phyloP scores from a whole-genome alignment of 495 filamentous ascomycete genomes.

The Penicillium ucsense region DNA sequence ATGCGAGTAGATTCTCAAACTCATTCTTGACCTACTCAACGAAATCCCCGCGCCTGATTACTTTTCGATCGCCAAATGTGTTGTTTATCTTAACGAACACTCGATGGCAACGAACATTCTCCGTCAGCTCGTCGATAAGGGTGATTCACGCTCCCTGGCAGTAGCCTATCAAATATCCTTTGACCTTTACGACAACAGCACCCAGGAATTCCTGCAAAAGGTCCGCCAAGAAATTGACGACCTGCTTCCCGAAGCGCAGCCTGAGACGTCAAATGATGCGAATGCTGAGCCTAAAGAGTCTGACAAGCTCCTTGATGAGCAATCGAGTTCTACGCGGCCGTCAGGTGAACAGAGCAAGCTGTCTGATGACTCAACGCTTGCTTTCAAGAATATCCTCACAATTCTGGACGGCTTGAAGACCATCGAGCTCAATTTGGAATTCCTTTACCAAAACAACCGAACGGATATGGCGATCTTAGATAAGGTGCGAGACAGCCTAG shows the following conservation, averaged over 20 bases:
- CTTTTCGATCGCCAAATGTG: slow-evolving; percentile 96
- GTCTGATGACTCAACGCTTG: slow-evolving; percentile 40
- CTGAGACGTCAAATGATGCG: slow-evolving; percentile 29
- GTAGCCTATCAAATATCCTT: slow-evolving; percentile 97
- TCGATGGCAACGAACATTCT: slow-evolving; percentile 85
- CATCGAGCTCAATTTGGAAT: slow-evolving; percentile 90
- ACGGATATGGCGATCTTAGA: slow-evolving; percentile 83
- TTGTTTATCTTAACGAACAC: slow-evolving; percentile 90
- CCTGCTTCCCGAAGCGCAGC: slow-evolving; percentile 40
- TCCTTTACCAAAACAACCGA: slow-evolving; percentile 89
- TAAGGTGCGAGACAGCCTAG: slow-evolving; percentile 90
- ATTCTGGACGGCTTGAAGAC: slow-evolving; percentile 87
- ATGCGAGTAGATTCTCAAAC: slow-evolving; percentile 55
- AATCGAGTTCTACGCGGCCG: slow-evolving; percentile 27
- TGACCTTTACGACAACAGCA: slow-evolving; percentile 95
- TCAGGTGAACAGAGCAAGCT: slow-evolving; percentile 36
- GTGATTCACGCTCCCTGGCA: slow-evolving; percentile 64
- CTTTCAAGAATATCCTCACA: slow-evolving; percentile 68
- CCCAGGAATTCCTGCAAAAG: slow-evolving; percentile 89
- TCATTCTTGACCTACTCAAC: slow-evolving; percentile 80
- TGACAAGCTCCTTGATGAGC: slow-evolving; percentile 41
- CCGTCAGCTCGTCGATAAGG: slow-evolving; percentile 68
- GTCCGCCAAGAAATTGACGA: slow-evolving; percentile 72
- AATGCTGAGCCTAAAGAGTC: slow-evolving; percentile 45
- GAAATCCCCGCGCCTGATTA: slow-evolving; percentile 88